Evolutionary conservation across 2,329 filamentous ascomycete genomes (phyloP).

Genomic region (Rhynchosporium agropyri): DNA sequence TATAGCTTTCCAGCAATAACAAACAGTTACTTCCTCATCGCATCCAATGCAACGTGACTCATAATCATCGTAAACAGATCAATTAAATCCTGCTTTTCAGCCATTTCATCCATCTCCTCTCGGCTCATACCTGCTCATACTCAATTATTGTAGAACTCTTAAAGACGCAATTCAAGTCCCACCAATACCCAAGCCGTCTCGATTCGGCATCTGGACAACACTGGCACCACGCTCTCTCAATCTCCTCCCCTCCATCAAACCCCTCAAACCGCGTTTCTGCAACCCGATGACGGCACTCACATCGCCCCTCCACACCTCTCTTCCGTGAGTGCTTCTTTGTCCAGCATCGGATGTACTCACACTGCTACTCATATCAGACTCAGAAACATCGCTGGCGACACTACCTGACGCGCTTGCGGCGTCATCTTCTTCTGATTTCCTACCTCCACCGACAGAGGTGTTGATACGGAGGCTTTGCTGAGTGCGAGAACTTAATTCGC

Average conservation of each 20-base stretch:
- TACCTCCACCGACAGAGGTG: slow-evolving; percentile 50
- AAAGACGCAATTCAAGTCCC: not conserved
- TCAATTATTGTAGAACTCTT: not conserved
- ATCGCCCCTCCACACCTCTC: slow-evolving; percentile 79
- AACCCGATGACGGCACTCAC: slow-evolving; percentile 89
- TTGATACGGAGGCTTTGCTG: slow-evolving; percentile 51
- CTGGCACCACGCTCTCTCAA: slow-evolving; percentile 71
- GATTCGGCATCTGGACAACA: slow-evolving; percentile 26
- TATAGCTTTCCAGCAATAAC: too few species aligned
- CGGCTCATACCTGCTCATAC: not conserved
- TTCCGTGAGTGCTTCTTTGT: slow-evolving; percentile 45
- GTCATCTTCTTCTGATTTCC: slow-evolving; percentile 44
- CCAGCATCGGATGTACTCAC: slow-evolving; percentile 46
- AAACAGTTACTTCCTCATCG: not conserved
- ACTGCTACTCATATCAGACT: slow-evolving; percentile 36
- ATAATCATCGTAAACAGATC: slow-evolving; percentile 7
- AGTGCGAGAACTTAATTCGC: slow-evolving; percentile 27
- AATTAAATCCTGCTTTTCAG: not conserved
- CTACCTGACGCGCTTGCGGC: slow-evolving; percentile 40
- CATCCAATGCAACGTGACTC: slow-evolving; percentile 12
- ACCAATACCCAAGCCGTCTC: slow-evolving; percentile 26
- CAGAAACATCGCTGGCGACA: slow-evolving; percentile 37
- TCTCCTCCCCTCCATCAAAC: slow-evolving; percentile 90
- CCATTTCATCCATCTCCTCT: not conserved
- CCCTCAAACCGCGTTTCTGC: slow-evolving; percentile 89